These are phyloP conservation scores for Bipolaris sorokiniana DNA, from an alignment of 2,329 filamentous ascomycete genomes.

Conservation along the genomic window DNA sequence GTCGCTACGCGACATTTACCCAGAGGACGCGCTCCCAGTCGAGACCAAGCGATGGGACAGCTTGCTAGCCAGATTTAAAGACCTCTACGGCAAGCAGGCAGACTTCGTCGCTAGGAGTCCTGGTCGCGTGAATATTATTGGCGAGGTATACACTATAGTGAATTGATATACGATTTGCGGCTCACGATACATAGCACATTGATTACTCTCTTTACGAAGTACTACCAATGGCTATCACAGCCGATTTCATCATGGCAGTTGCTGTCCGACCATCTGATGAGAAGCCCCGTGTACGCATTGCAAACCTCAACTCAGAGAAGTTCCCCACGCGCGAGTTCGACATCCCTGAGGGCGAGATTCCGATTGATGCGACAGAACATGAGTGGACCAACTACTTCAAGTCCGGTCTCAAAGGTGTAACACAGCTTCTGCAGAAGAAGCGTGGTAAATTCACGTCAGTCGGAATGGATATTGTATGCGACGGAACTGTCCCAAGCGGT, in stretches of 20 bases:
- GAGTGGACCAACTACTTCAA: constrained; percentile 99
- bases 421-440: constrained; percentile 74
- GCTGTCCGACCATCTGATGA: constrained; percentile 61
- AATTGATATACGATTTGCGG: not conserved
- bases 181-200: constrained; percentile 69
- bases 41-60: constrained; percentile 78
- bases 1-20: constrained; percentile 83
- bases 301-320: constrained; percentile 76
- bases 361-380: constrained; percentile 81
- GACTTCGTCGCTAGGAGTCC: constrained; percentile 89
- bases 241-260: constrained; percentile 88
- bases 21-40: constrained; percentile 68
- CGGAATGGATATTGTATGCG: constrained; percentile 86
- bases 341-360: constrained; percentile 64
- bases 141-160: constrained; percentile 62
- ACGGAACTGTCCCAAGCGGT: constrained; percentile 89
- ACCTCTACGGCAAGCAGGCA: constrained; percentile 71
- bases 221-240: constrained; percentile 91
- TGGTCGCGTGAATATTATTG: constrained; percentile 96
- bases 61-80: constrained; percentile 73
- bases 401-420: constrained; percentile 81
- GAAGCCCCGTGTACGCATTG: constrained; percentile 71
- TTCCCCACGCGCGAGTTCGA: constrained; percentile 79
- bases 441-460: constrained; percentile 70
- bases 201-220: constrained; percentile 98